Evolutionary conservation across 257 asterid species (phyloP), one percentile per base, ranked within the genome.

Genomic region (Fraxinus quadrangulata): DNA sequence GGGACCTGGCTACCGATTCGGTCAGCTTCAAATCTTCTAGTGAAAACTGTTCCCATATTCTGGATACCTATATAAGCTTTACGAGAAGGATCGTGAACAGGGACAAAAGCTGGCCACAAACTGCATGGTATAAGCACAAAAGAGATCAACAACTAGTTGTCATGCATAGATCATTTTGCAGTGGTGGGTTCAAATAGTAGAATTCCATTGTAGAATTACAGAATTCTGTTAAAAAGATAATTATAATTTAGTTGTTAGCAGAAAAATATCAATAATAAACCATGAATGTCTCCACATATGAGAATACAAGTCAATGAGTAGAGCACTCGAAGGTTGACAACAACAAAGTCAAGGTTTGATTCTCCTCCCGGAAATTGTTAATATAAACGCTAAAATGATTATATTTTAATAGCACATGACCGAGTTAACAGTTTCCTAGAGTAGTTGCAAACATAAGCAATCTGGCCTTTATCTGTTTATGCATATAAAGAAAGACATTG

Each of bases 71-170:
- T 96, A 81, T 89, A 93, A 77, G 99, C 94, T 86, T 84, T 90
- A 72, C 98, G 97, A 5, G 98, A 91, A 79, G 99, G 97, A 83
- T 89, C 97, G 54, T 96, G 98, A 80, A 93, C 98, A n/a, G 99
- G 99, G 80, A 96, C 99, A 92, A 96, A 96, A 72, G 98, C 98
- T 76, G 99, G 98, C 98, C 97, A 90, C 83, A 89, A 81, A 88
- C 99, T 96, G 96, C 91, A 90, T 77, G 61, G 23, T 63, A 75
- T 72, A 72, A 84, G 56, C 73, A 74, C 73, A 79, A 75, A 73
- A 47, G 33, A 23, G 61, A 75, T 81, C 72, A 82, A 74, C 71
- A 23, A 9, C 67, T 61, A 54, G 65, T 17, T 24, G 14, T 63
- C 69, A 63, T 3, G 34, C 69, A 63, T 7, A 23, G 67, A 59